phyloP scores from a whole-genome alignment of 208 protist genomes.

The Leishmania turanica region DNA sequence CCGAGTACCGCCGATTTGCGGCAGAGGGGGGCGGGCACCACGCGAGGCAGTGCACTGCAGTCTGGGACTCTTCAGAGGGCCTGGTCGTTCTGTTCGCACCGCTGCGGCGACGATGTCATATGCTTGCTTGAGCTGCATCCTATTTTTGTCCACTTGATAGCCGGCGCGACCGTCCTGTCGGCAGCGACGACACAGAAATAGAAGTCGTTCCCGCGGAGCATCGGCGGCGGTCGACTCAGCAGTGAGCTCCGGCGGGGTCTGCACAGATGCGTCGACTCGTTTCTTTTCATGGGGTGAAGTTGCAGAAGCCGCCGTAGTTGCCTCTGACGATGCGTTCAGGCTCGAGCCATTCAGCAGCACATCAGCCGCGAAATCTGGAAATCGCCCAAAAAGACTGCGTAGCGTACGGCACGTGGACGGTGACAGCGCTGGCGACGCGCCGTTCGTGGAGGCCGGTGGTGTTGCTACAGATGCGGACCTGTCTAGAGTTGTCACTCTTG shows the following conservation, averaged over 20 bases:
- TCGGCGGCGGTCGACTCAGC: not conserved
- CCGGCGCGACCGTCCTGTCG: constrained; percentile 46
- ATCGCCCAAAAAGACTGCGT: not conserved
- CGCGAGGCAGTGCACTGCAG: not conserved
- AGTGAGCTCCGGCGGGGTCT: not conserved
- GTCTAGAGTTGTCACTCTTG: not conserved
- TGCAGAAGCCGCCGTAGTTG: not conserved
- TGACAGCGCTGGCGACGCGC: not conserved
- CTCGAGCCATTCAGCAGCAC: not conserved
- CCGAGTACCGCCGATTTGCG: not conserved
- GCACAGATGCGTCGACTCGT: not conserved
- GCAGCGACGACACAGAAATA: constrained; percentile 61
- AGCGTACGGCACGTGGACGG: not conserved
- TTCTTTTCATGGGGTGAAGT: not conserved
- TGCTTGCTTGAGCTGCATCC: constrained; percentile 8
- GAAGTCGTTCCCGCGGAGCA: not conserved
- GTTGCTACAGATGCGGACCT: not conserved
- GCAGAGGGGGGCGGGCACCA: not conserved
- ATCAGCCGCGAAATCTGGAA: not conserved
- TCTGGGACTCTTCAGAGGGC: not conserved
- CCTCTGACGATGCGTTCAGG: not conserved
- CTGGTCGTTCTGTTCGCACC: not conserved
- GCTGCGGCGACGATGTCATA: not conserved
- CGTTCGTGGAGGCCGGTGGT: not conserved
- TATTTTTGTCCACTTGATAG: constrained; percentile 34